Evolutionary conservation across 202 grass and related monocot species (phyloP).

Genomic region (Brachypodium distachyon): DNA sequence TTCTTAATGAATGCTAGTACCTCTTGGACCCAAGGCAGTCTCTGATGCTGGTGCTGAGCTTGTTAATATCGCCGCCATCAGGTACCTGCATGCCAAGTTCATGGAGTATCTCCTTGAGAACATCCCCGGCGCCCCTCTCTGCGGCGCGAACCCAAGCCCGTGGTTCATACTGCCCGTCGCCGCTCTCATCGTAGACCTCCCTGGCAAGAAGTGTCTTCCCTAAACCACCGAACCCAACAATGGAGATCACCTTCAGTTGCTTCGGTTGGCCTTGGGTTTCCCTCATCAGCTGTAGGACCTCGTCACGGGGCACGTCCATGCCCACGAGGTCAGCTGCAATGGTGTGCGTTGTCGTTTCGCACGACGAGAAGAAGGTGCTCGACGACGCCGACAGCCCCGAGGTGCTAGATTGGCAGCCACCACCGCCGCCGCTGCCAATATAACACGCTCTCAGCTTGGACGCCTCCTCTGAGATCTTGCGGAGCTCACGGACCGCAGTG

Average conservation of each 20-base stretch:
- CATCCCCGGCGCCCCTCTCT: background rate
- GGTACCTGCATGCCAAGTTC: background rate
- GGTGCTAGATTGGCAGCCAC: too few species aligned
- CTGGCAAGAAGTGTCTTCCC: conserved; percentile 2
- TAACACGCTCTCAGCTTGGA: background rate
- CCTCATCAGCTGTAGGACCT: conserved; percentile 5
- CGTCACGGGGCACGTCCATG: background rate
- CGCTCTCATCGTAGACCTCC: background rate
- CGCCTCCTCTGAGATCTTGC: background rate
- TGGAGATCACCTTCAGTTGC: background rate
- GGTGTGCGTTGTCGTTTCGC: background rate
- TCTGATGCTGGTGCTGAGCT: background rate
- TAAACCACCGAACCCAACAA: background rate
- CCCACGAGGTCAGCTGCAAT: background rate
- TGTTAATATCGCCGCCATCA: too few species aligned
- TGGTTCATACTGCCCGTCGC: background rate
- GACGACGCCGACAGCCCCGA: too few species aligned
- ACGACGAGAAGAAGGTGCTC: background rate
- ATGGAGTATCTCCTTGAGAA: background rate
- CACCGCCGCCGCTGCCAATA: background rate
- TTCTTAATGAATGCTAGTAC: too few species aligned
- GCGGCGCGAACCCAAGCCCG: background rate
- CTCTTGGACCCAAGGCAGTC: background rate
- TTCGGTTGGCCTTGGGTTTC: background rate
- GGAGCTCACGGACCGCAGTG: background rate